Evolutionary conservation across 345 rosid species (phyloP).

Genomic region (Kandelia obovata): DNA sequence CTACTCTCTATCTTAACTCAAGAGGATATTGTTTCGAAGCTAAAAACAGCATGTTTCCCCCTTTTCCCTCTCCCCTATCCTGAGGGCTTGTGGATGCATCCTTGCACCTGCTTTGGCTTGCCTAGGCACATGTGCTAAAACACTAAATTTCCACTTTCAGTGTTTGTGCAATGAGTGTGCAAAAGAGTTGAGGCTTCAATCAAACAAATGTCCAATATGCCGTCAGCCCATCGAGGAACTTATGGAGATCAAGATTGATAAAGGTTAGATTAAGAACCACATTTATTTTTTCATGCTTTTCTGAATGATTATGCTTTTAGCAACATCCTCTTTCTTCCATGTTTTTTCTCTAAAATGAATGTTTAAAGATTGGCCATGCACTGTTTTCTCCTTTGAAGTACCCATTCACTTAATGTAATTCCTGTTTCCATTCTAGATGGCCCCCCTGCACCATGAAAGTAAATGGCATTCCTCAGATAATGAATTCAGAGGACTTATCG

Average conservation of each 20-base stretch:
- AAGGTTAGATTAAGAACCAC: slow-evolving; percentile 9
- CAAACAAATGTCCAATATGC: slow-evolving; percentile 39
- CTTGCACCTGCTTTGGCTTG: no score
- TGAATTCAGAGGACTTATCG: neutral
- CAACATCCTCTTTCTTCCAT: no score
- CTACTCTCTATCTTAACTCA: no score
- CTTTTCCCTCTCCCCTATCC: no score
- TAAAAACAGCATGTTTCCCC: no score
- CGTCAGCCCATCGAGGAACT: slow-evolving; percentile 36
- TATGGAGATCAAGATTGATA: slow-evolving; percentile 31
- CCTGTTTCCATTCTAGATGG: neutral
- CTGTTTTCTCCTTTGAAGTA: neutral
- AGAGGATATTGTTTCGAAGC: no score
- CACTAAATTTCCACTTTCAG: slow-evolving; percentile 18
- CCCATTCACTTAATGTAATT: neutral
- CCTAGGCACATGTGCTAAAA: neutral
- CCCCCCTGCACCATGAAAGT: neutral
- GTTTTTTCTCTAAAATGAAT: neutral
- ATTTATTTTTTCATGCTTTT: neutral
- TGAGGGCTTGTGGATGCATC: no score
- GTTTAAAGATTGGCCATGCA: neutral
- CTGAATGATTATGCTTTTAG: neutral
- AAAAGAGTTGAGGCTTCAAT: slow-evolving; percentile 25
- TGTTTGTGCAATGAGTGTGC: slow-evolving; percentile 42
- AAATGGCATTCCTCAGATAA: neutral